These are phyloP conservation scores for Begonia fuchsioides DNA, from an alignment of 306 rosid species.

Conservation along the genomic window DNA sequence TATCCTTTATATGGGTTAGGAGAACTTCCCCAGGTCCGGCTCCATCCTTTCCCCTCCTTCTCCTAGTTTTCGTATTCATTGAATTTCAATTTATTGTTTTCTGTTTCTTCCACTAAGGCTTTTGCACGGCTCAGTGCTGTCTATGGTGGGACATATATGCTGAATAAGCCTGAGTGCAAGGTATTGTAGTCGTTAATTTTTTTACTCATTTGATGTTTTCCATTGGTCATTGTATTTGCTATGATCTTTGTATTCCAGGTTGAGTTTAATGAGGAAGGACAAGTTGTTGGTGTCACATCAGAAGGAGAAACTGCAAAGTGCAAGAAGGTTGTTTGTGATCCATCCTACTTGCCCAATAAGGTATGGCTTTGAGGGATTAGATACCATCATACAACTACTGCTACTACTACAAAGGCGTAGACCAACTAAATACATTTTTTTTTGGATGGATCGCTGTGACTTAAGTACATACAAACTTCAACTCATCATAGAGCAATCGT, in stretches of 20 bases:
- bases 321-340: slow-evolving; percentile 92
- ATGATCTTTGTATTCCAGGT: slow-evolving; percentile 44
- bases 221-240: not conserved
- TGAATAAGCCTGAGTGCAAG: slow-evolving; percentile 97
- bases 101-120: slow-evolving; percentile 29
- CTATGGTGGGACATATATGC: slow-evolving; percentile 96
- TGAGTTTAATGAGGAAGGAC: slow-evolving; percentile 74
- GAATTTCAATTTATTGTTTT: not conserved
- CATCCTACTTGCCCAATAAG: slow-evolving; percentile 85
- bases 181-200: slow-evolving; percentile 15
- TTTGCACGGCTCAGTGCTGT: slow-evolving; percentile 99
- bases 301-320: slow-evolving; percentile 97
- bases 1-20: slow-evolving; percentile 96
- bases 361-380: slow-evolving; percentile 20
- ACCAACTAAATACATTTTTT: not conserved
- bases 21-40: slow-evolving; percentile 90
- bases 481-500: no score
- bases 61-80: not conserved
- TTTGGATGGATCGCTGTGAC: not conserved
- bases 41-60: slow-evolving; percentile 3
- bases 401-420: not conserved
- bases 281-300: slow-evolving; percentile 86
- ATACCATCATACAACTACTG: no score
- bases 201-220: no score
- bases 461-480: no score